A percentile compares a stretch with the other conserved stretches of the same genome.
phyloP scores from a whole-genome alignment of 805 yeast species.

The Kuraishia capsulata region DNA sequence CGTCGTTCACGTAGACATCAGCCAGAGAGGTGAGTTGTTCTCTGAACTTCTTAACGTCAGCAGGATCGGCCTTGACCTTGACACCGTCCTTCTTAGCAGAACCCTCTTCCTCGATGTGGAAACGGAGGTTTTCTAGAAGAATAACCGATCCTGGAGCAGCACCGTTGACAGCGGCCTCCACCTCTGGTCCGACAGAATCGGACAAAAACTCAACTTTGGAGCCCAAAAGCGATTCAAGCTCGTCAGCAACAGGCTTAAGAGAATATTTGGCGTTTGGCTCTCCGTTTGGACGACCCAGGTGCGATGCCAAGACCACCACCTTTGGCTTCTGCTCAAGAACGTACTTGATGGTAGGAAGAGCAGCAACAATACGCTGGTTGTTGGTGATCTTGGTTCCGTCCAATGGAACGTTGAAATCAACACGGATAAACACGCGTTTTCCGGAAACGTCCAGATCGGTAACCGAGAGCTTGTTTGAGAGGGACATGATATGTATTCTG shows the following conservation, averaged over 20 bases:
- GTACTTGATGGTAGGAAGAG: constrained; percentile 95
- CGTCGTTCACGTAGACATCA: constrained; percentile 96
- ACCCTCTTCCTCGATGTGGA: constrained; percentile 97
- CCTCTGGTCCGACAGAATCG: constrained; percentile 92
- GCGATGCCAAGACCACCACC: constrained; percentile 89
- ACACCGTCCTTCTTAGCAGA: constrained; percentile 85
- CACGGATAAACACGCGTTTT: constrained; percentile 98
- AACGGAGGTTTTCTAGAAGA: constrained; percentile 94
- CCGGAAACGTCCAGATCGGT: constrained; percentile 78
- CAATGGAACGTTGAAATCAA: constrained; percentile 90
- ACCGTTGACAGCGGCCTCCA: constrained; percentile 65
- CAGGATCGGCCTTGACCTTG: constrained; percentile 88
- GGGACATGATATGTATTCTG: constrained; percentile 73
- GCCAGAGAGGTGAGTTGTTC: constrained; percentile 83
- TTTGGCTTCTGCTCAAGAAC: constrained; percentile 88
- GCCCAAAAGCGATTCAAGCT: constrained; percentile 70
- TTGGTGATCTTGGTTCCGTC: constrained; percentile 97
- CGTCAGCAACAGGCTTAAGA: constrained; percentile 86
- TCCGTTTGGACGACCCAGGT: constrained; percentile 99
- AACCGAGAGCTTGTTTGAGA: constrained; percentile 88
- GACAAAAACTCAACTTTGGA: constrained; percentile 69
- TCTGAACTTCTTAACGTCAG: constrained; percentile 82
- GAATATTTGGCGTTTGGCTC: constrained; percentile 80
- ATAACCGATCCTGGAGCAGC: constrained; percentile 77
- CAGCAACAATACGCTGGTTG: constrained; percentile 99